Evolutionary conservation across 176 grass and related monocot species (phyloP).

Genomic region (Triticum aestivum): IWGSC_CS_RefSeq_v2.1 NC_057796.1:422128217-422128716

Average conservation of each 20-base stretch:
- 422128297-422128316: neutral
- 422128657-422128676: slow-evolving; percentile 90
- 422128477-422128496: neutral
- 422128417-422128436: neutral
- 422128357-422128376: neutral
- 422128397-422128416: neutral
- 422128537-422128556: slow-evolving; percentile 26
- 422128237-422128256: neutral
- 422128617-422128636: slow-evolving; percentile 86
- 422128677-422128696: slow-evolving; percentile 91
- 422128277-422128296: neutral
- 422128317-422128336: neutral
- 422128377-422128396: neutral
- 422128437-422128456: neutral
- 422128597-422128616: slow-evolving; percentile 86
- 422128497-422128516: neutral
- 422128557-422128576: neutral
- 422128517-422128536: slow-evolving; percentile 9
- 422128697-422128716: neutral
- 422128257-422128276: slow-evolving; percentile 4
- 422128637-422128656: slow-evolving; percentile 85
- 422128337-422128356: neutral
- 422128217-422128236: neutral
- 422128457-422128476: slow-evolving; percentile 1
- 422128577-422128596: slow-evolving; percentile 86